Evolutionary conservation across 495 filamentous ascomycete species (phyloP).

Genomic region (Penicillium psychrofluorescens): DNA sequence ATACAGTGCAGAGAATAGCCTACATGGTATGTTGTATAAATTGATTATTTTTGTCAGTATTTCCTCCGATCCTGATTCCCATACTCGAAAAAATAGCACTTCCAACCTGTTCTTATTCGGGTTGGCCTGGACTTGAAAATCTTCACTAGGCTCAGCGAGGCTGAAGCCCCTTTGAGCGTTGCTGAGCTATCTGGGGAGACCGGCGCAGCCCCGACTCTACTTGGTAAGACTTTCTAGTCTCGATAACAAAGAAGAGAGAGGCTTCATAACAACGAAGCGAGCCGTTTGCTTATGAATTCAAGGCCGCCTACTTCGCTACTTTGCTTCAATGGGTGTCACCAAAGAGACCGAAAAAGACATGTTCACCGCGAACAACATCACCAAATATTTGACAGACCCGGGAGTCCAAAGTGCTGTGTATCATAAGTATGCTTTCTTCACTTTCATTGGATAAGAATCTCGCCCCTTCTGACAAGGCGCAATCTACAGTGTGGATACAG

Average conservation of each 20-base stretch:
- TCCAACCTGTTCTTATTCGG: conserved; percentile 6
- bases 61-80: too few species aligned
- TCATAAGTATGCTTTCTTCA: background rate
- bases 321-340: conserved; percentile 24
- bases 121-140: conserved; percentile 20
- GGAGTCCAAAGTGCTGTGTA: conserved; percentile 13
- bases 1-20: conserved; percentile 4
- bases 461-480: background rate
- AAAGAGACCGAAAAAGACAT: conserved; percentile 20
- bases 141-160: conserved; percentile 20
- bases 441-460: too few species aligned
- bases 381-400: conserved; percentile 7
- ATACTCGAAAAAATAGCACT: conserved; percentile 3
- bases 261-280: background rate
- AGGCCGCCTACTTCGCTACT: conserved; percentile 33
- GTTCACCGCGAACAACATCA: conserved; percentile 24
- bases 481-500: conserved; percentile 14
- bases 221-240: background rate
- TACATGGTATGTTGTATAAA: background rate
- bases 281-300: background rate
- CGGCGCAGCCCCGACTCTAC: background rate
- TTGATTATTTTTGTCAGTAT: too few species aligned
- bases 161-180: conserved; percentile 12
- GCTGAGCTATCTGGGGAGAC: conserved; percentile 17
- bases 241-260: too few species aligned